Evolutionary conservation across 805 yeast species (phyloP).

Genomic region (Myxozyma neglecta): DNA sequence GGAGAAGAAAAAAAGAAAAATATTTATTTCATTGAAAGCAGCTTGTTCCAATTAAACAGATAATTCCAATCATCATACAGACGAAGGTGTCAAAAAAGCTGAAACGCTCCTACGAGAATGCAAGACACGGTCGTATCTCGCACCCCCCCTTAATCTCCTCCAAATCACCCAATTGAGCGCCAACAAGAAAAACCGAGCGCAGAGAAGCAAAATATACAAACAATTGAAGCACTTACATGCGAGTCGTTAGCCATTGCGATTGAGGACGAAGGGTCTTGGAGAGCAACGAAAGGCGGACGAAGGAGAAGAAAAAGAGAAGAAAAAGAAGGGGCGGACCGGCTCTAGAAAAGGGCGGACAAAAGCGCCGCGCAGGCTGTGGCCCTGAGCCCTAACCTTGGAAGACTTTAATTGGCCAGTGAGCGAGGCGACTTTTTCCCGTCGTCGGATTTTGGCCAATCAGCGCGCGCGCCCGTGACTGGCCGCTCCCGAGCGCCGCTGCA

Average conservation of each 20-base stretch:
- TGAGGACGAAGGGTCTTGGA: neutral
- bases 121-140: too few species aligned
- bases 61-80: too few species aligned
- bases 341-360: conserved; percentile 1
- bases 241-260: conserved; percentile 21
- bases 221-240: conserved; percentile 13
- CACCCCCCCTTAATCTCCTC: too few species aligned
- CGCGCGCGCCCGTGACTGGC: conserved; percentile 7
- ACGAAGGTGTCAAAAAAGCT: too few species aligned
- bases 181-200: neutral
- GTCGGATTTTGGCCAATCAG: conserved; percentile 7
- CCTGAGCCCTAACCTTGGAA: neutral
- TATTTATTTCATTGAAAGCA: too few species aligned
- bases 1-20: too few species aligned
- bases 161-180: too few species aligned
- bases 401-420: conserved; percentile 8
- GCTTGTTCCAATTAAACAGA: too few species aligned
- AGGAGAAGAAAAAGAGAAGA: conserved; percentile 7
- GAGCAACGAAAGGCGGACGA: conserved; percentile 5
- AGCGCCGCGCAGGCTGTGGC: conserved; percentile 13
- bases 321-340: conserved; percentile 9
- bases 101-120: too few species aligned
- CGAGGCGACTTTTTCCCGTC: conserved; percentile 14
- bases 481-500: neutral
- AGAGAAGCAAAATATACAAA: neutral